Percentiles rank a stretch among this genome's conserved stretches.
These are phyloP conservation scores for Trichoderma gamsii DNA, from an alignment of 495 filamentous ascomycete species.

Conservation along the genomic window DNA sequence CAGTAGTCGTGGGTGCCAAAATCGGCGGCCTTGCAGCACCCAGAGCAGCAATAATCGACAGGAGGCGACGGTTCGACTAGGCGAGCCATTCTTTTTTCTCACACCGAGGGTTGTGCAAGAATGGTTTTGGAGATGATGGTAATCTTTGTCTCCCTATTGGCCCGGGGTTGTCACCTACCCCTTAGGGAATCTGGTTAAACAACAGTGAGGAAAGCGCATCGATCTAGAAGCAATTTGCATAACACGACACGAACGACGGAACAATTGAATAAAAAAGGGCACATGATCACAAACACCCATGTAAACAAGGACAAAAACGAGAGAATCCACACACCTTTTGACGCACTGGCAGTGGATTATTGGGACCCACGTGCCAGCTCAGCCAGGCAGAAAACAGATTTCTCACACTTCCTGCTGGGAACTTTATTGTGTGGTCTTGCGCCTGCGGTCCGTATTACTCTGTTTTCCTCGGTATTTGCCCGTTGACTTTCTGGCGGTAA, in stretches of 20 bases:
- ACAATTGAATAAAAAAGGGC: not conserved
- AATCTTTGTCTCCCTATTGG: not conserved
- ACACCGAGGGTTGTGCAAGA: not conserved
- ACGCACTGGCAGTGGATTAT: conserved; percentile 5
- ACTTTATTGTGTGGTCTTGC: not conserved
- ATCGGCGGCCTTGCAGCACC: conserved; percentile 12
- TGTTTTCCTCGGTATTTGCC: not conserved
- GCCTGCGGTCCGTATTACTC: not conserved
- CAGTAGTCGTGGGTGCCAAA: conserved; percentile 15
- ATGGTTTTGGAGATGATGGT: not conserved
- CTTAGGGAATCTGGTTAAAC: not conserved
- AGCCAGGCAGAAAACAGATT: not conserved
- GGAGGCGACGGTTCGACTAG: conserved; percentile 4
- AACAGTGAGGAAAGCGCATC: not conserved
- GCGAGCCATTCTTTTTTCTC: not conserved
- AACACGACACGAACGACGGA: not conserved
- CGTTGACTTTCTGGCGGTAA: not conserved
- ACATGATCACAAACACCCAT: not conserved
- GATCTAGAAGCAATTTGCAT: not conserved
- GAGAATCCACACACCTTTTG: conserved; percentile 9
- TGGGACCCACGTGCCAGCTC: conserved; percentile 12
- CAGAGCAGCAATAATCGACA: conserved; percentile 7
- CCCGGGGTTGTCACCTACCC: not conserved
- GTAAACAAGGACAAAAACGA: not conserved
- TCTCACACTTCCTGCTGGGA: not conserved